These are phyloP conservation scores for Blastobotrys apis DNA, from an alignment of 1,139 yeast species.

Conservation along the genomic window DNA sequence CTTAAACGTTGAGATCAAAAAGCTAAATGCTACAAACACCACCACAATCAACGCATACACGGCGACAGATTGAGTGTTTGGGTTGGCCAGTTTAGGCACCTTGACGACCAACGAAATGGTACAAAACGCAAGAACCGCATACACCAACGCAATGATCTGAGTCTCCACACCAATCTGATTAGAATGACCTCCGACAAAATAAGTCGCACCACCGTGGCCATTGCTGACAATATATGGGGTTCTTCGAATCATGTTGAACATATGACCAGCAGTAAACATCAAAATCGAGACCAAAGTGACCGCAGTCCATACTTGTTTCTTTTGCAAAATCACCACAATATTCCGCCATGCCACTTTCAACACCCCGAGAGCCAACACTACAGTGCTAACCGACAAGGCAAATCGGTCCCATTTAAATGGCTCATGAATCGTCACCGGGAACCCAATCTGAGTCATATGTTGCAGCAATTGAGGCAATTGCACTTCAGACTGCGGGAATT, in stretches of 20 bases:
- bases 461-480: constrained; percentile 43
- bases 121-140: constrained; percentile 39
- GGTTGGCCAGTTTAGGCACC: constrained; percentile 43
- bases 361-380: constrained; percentile 30
- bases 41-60: constrained; percentile 40
- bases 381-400: constrained; percentile 39
- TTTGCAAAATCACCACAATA: constrained; percentile 34
- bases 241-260: constrained; percentile 84
- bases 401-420: constrained; percentile 56
- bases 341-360: constrained; percentile 33
- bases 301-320: constrained; percentile 63
- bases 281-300: constrained; percentile 56
- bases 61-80: constrained; percentile 43
- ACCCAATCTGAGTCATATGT: constrained; percentile 39
- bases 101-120: constrained; percentile 46
- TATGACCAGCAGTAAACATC: constrained; percentile 81
- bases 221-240: constrained; percentile 63
- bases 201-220: constrained; percentile 53
- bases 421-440: constrained; percentile 45
- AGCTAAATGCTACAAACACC: constrained; percentile 47
- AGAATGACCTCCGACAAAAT: constrained; percentile 66
- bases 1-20: constrained; percentile 48
- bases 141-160: constrained; percentile 42
- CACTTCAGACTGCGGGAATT: constrained; percentile 53
- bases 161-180: constrained; percentile 63